A percentile compares a stretch with the other conserved stretches of the same genome.
These are phyloP conservation scores for Reticulascus tulasneorum DNA, from an alignment of 2,329 filamentous ascomycete species.

Conservation along the genomic window DNA sequence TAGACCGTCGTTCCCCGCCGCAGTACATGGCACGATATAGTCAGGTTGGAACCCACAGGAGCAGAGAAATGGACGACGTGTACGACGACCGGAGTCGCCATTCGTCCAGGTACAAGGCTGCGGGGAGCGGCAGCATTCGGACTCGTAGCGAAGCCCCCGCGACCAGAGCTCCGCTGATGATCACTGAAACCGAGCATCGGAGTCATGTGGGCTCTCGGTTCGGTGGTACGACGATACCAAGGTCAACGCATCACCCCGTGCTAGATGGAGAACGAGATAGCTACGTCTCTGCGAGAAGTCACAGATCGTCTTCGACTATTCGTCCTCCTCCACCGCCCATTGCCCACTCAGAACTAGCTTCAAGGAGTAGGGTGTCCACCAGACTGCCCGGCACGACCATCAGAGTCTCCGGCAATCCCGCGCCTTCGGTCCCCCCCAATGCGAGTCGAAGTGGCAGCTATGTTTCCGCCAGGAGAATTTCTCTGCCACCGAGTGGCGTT, in stretches of 20 bases:
- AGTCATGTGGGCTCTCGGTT: slow-evolving; percentile 36
- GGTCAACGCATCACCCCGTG: slow-evolving; percentile 4
- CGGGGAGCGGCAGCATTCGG: slow-evolving; percentile 26
- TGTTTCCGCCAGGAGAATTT: slow-evolving; percentile 28
- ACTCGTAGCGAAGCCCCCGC: slow-evolving; percentile 37
- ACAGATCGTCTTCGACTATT: slow-evolving; percentile 30
- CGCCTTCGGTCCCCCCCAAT: slow-evolving; percentile 2
- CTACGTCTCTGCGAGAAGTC: slow-evolving; percentile 40
- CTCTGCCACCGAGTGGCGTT: slow-evolving; percentile 36
- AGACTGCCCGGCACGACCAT: slow-evolving; percentile 2
- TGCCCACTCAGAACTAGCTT: slow-evolving; percentile 22
- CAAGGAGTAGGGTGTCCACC: slow-evolving; percentile 20
- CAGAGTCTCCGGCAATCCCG: slow-evolving; percentile 2
- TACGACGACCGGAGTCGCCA: slow-evolving; percentile 39
- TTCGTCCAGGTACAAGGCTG: slow-evolving; percentile 30
- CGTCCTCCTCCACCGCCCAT: slow-evolving; percentile 22
- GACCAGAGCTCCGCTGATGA: slow-evolving; percentile 29
- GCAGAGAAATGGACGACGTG: slow-evolving; percentile 27
- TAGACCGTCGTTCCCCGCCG: slow-evolving; percentile 29
- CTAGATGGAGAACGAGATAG: slow-evolving; percentile 32
- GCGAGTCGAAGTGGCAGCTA: slow-evolving; percentile 20
- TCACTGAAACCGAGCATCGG: slow-evolving; percentile 36
- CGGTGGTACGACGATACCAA: slow-evolving; percentile 7
- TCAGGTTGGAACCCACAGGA: slow-evolving; percentile 22
- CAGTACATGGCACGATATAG: slow-evolving; percentile 32